Base-by-base conservation (phyloP, 495 filamentous ascomycete species). In the Annulohypoxylon stygium region DNA sequence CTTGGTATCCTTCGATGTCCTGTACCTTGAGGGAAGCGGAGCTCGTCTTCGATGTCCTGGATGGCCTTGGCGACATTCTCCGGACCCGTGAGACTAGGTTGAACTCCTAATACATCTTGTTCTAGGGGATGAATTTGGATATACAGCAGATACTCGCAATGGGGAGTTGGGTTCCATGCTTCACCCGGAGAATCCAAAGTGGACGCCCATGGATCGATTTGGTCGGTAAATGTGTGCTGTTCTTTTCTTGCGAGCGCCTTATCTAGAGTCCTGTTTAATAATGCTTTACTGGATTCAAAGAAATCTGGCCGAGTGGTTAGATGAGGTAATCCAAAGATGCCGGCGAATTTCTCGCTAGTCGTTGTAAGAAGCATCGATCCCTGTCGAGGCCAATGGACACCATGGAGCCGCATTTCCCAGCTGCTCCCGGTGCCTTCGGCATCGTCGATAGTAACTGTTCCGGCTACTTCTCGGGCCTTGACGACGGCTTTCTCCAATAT, bases 81-180 rank as follows among this genome's bases (percentile, higher is more conserved):
- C 2, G 66, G 55, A 18, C 73, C 71, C 43, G 70, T 60, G 16
- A 77, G 67, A 47, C 73, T 64, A 12, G 77, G 71, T 43, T 74
- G 77, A 37, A 75, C 70, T 50, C 71, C 61, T 65, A 88, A 67
- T 48, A 79, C 67, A 20, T 85, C 76, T 4, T 88, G 86, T 50
- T 82, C 78, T 6, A 87, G 60, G 12, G 87, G 85, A 71, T 97
- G 90, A 67, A 97, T 89, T 79, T 99, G 96, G 34, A 95, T 81
- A 78, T 94, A 98, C 41, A 97, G 81, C 25, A 99, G 82, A 76
- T 92, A 95, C 77, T 99, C 96, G 83, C 96, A 98, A 61, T 91
- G 90, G 2, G 94, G 93, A 47, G 86, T 78, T 18, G 88, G 79
- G 77, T 83, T 88, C 62, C 88, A 78, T 75, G 84, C 76, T 80